Evolutionary conservation across 805 yeast genomes (phyloP).

Genomic region (Lipomyces oligophaga): DNA sequence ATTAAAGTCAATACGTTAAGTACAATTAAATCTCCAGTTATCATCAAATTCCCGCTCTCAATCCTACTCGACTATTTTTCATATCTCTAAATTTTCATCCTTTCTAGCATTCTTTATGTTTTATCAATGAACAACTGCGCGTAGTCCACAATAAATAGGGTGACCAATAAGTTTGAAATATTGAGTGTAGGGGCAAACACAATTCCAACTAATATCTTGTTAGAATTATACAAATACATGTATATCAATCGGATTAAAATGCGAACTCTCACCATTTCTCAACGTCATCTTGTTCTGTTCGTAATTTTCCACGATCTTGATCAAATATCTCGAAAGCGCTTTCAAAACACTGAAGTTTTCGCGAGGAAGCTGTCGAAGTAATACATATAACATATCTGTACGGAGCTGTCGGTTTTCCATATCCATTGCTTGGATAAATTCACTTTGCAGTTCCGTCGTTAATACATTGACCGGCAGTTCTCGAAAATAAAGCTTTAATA

Average conservation of each 20-base stretch:
- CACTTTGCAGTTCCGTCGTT: slow-evolving; percentile 48
- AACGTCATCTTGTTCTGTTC: slow-evolving; percentile 77
- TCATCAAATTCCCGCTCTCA: too few species aligned
- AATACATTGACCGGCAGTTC: slow-evolving; percentile 69
- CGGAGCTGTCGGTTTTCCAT: slow-evolving; percentile 31
- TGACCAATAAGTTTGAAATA: slow-evolving; percentile 58
- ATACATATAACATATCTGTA: slow-evolving; percentile 34
- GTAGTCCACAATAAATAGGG: slow-evolving; percentile 59
- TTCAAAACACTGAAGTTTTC: slow-evolving; percentile 58
- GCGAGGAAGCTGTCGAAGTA: slow-evolving; percentile 45
- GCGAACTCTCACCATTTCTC: slow-evolving; percentile 45
- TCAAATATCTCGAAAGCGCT: slow-evolving; percentile 63
- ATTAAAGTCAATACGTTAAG: too few species aligned
- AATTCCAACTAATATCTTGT: slow-evolving; percentile 47
- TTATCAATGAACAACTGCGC: slow-evolving; percentile 53
- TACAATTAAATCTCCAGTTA: too few species aligned
- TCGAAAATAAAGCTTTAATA: slow-evolving; percentile 76
- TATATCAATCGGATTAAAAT: not conserved
- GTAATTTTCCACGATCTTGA: slow-evolving; percentile 57
- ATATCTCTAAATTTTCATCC: too few species aligned
- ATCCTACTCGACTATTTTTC: too few species aligned
- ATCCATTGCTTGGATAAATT: slow-evolving; percentile 41
- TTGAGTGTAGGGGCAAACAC: slow-evolving; percentile 80
- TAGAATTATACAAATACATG: not conserved
- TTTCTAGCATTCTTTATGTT: not conserved